Percentiles rank a stretch among this genome's conserved stretches.
These are phyloP conservation scores for Microdochium trichocladiopsis DNA, from an alignment of 2,329 filamentous ascomycete genomes.

Conservation along the genomic window DNA sequence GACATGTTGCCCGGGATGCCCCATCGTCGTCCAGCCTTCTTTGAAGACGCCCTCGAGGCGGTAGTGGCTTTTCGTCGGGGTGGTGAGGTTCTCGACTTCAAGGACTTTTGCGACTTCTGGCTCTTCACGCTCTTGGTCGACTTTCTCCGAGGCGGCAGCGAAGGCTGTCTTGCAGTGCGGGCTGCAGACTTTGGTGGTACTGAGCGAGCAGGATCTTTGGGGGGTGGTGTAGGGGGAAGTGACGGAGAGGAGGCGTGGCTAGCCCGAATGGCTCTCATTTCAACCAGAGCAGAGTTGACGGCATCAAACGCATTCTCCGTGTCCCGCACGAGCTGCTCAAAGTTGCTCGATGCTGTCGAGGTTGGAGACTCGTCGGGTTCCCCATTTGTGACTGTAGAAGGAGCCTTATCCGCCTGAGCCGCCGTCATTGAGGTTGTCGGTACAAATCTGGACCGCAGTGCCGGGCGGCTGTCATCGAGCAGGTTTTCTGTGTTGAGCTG, in stretches of 20 bases:
- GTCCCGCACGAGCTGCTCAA: background rate
- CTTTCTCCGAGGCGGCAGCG: background rate
- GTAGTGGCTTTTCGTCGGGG: conserved; percentile 11
- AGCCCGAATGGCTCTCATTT: background rate
- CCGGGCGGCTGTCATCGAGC: background rate
- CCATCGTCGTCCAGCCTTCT: conserved; percentile 36
- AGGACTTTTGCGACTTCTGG: conserved; percentile 31
- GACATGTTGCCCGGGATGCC: conserved; percentile 48
- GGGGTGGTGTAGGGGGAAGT: background rate
- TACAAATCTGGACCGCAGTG: background rate
- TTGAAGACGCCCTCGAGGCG: conserved; percentile 10
- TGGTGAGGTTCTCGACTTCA: conserved; percentile 2
- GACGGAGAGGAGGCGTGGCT: background rate
- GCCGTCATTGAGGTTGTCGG: background rate
- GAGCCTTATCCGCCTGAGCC: background rate
- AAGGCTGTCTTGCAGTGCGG: background rate
- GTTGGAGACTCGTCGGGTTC: background rate
- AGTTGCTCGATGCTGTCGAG: background rate
- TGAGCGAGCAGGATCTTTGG: background rate
- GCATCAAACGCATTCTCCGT: background rate
- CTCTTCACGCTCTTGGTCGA: conserved; percentile 22
- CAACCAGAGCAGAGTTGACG: background rate
- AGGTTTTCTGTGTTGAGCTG: background rate
- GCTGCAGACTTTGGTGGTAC: background rate
- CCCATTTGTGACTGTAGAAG: background rate